Base-by-base conservation (phyloP, 441 rosid genomes). In the Eruca vesicaria region DNA sequence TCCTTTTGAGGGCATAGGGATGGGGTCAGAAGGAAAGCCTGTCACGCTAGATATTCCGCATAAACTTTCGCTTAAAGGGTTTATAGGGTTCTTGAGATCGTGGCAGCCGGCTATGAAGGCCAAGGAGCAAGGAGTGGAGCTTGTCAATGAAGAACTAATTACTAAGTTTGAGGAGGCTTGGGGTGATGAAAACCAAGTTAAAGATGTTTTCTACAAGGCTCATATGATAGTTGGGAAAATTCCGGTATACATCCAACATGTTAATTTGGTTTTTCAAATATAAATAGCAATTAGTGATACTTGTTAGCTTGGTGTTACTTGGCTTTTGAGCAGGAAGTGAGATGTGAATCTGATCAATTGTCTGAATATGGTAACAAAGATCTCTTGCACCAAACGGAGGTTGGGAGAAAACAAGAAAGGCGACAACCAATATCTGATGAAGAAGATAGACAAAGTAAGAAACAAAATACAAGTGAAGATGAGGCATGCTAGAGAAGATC, bases 1-100 rank as follows among this genome's bases (percentile, higher is more conserved):
- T 68, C 94, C 92, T 0, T 89, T 87, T 35, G 85, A 85, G 78
- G 71, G 75, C 19, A 80, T 85, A 9, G 93, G 88, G 6, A 72
- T 87, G 62, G 92, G 97, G 2, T 74, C 69, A 0, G 90, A 86
- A 66, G 94, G 92, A 43, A 36, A 84, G 56, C 94, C 91, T 12
- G 14, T 69, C 29, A 78, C 56, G 3, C 57, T 89, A 32, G 90
- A 86, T 33, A 81, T 91, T 29, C 85, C 84, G 0, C 89, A 83
- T 76, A 82, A 82, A 59, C 75, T 86, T 78, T 84, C 89, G 0
- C 89, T 81, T 11, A 80, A 86, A 72, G 88, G 87, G 41, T 77
- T 86, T 35, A 5, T 91, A 78, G 73, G 76, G 63, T 63, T 78
- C 81, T 28, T 81, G 67, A 79, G 80, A 73, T 85, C 97, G 11